Conservation (phyloP, 495 filamentous ascomycete species). For the Aspergillus ellipticus region DNA sequence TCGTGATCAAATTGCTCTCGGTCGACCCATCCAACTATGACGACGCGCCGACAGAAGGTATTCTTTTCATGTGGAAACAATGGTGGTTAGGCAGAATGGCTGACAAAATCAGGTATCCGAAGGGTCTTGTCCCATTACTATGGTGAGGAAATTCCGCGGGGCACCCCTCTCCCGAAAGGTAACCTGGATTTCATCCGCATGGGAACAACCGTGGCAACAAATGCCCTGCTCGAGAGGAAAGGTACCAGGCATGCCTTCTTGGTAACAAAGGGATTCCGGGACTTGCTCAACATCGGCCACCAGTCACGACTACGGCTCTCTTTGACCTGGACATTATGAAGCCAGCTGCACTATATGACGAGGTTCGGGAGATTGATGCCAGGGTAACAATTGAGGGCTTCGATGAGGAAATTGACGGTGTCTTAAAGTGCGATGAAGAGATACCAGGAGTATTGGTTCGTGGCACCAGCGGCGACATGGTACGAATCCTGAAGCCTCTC, state of each 20-base stretch:
- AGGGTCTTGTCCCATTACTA: not conserved
- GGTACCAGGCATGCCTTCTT: conserved; percentile 83
- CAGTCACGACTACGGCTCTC: not conserved
- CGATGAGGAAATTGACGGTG: not conserved
- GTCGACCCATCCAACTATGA: conserved; percentile 77
- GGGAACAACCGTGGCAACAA: conserved; percentile 82
- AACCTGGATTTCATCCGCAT: conserved; percentile 54
- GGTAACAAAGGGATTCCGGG: conserved; percentile 64
- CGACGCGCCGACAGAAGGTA: conserved; percentile 81
- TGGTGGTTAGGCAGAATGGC: not conserved
- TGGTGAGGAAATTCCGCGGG: not conserved
- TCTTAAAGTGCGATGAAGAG: not conserved
- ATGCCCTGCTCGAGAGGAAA: conserved; percentile 83
- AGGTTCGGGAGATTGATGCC: not conserved
- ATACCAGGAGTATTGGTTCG: conserved; percentile 2
- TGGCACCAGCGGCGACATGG: conserved; percentile 18
- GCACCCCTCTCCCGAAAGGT: not conserved
- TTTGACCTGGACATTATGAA: not conserved
- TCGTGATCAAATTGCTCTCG: conserved; percentile 78
- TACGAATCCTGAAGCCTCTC: not conserved
- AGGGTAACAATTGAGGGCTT: not conserved
- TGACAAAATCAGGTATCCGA: not conserved
- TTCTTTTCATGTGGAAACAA: conserved; percentile 46
- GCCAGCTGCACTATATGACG: not conserved
- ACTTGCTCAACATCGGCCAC: not conserved